Base-by-base conservation (phyloP, 1,284 basidiomycete species). In the Papiliotrema nemorosa region DNA sequence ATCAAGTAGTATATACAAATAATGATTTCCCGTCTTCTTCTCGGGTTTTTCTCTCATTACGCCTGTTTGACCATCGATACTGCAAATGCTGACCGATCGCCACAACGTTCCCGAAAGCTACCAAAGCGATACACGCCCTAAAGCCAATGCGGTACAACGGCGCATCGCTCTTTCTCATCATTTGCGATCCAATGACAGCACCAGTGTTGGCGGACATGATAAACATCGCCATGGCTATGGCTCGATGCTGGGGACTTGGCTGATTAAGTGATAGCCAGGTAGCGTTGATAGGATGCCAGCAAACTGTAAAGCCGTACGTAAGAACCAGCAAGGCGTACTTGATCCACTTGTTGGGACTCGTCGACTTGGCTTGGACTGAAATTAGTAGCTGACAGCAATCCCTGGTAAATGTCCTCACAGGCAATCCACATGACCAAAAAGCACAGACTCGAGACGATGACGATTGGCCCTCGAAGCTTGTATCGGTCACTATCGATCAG, bases 161-260 rank as follows among this genome's bases (percentile, higher is more conserved):
- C 1, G 61, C 55, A 46, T 72, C 70, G 47, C 62, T 58, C 13
- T 42, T 49, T 34, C 70, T 59, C 18, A 70, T 50, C 16, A 72
- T 27, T 41, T 72, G 70, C 2, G 60, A 59, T 0, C 67, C 70
- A 34, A 66, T 53, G 3, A 69, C 52, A 6, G 52, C 69, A 2
- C 64, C 70, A 13, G 44, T 37, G 49, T 72, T 72, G 33, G 67
- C 64, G 0, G 61, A 53, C 62, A 65, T 67, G 54, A 67, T 55
- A 42, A 65, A 66, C 58, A 67, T 64, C 7, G 69, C 65, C 63
- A 69, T 66, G 9, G 65, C 68, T 33, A 70, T 46, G 0, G 69
- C 58, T 2, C 69, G 55, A 27, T 65, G 58, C 47, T 69, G 63
- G 0, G 67, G 64, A 9, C 60, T 62, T 7, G 43, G 26, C 40